Evolutionary conservation across 78 protist genomes (phyloP), one percentile per base, ranked within the genome.

Genomic region (Dictyostelium firmibasis): DNA sequence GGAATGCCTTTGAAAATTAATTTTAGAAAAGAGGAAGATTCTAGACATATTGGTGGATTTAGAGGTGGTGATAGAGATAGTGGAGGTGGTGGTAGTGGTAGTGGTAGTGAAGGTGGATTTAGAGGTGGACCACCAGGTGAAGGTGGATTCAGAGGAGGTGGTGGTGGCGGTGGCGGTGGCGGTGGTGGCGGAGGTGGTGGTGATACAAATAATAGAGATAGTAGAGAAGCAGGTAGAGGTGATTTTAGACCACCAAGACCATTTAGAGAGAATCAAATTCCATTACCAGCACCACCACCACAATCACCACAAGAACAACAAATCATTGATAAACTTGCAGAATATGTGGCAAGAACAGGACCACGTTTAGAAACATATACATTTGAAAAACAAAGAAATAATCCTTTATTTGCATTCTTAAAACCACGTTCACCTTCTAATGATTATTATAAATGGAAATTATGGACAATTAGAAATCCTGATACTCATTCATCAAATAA

Each of bases 361-460:
- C 96, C 96, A 76, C 78, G 87, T 57, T 85, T 93, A 18, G 96
- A 93, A 82, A 44, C 86, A 1, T 81, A 44, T 6, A 78, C 91
- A 7, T 57, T 53, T 18, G 96, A 93, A 4, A 93, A 75, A 20
- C 96, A 93, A 75, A 53, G 29, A 43, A 50, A 86, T 53, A 93
- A 76, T 83, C 75, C 96, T 35, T 44, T 41, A 3, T 93, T 93
- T 77, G 9, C 60, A 3, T 93, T 93, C 47, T 62, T 93, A 60
- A 81, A 72, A 27, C 83, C 81, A 27, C 44, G 27, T 27, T 29
- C 64, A 20, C 60, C 57, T 0, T 16, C 35, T n/a, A 81, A 93
- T 70, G 96, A 86, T 27, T 93, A 93, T 78, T 93, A 93, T 82
- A 72, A 85, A 33, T 93, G 92, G 91, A 93, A 83, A 78, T 10